Conservation (phyloP, 352 stramenopile species). For the Peronospora belbahrii region DNA sequence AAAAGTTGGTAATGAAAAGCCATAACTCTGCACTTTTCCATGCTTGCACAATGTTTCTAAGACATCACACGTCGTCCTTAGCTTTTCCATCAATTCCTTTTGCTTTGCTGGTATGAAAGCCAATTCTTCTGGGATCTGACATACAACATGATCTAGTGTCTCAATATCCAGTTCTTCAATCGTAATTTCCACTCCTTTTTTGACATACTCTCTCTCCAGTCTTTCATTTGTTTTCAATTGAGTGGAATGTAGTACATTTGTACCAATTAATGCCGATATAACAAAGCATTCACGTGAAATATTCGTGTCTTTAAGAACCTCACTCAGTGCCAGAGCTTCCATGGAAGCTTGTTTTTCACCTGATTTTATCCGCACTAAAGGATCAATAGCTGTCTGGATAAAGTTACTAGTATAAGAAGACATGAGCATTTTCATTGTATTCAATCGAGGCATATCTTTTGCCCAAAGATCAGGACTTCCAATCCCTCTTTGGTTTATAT, state of each 20-base stretch:
- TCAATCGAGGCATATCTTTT: slow-evolving; percentile 62
- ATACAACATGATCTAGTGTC: slow-evolving; percentile 52
- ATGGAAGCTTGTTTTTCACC: slow-evolving; percentile 58
- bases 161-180: slow-evolving; percentile 49
- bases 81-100: slow-evolving; percentile 21
- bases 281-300: slow-evolving; percentile 59
- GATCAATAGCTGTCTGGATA: slow-evolving; percentile 50
- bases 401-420: slow-evolving; percentile 51
- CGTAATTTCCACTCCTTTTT: slow-evolving; percentile 41
- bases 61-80: slow-evolving; percentile 26
- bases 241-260: slow-evolving; percentile 35
- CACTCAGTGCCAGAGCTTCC: slow-evolving; percentile 58
- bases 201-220: slow-evolving; percentile 34
- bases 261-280: slow-evolving; percentile 48
- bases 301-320: slow-evolving; percentile 49
- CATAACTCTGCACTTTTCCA: slow-evolving; percentile 55
- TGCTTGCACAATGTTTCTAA: slow-evolving; percentile 36
- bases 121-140: slow-evolving; percentile 55
- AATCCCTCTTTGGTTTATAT: slow-evolving; percentile 34
- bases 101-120: slow-evolving; percentile 11
- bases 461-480: slow-evolving; percentile 59
- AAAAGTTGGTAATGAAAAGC: slow-evolving; percentile 40
- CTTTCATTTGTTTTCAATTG: slow-evolving; percentile 25
- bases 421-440: slow-evolving; percentile 38
- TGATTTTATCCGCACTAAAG: slow-evolving; percentile 15